phyloP scores from a whole-genome alignment of 2,329 filamentous ascomycete species.

The Alternaria rosae region DNA sequence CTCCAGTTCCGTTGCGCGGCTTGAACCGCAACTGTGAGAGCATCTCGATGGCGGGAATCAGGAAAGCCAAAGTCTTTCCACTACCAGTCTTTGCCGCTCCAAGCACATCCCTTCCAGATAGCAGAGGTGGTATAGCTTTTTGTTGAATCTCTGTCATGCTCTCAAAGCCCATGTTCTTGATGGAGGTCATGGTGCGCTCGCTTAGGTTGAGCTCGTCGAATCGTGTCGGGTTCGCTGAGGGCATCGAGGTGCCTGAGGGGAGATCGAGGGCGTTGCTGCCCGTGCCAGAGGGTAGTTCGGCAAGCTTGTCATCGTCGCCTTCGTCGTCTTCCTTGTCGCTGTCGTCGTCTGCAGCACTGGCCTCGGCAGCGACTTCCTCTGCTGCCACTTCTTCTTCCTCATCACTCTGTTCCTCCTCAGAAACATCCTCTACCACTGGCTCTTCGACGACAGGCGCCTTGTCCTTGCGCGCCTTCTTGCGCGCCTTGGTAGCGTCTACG shows the following conservation, averaged over 20 bases:
- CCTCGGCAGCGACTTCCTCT: slow-evolving; percentile 41
- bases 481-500: slow-evolving; percentile 42
- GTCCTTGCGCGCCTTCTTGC: slow-evolving; percentile 48
- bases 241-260: slow-evolving; percentile 64
- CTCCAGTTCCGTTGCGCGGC: slow-evolving; percentile 83
- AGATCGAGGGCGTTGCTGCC: slow-evolving; percentile 52
- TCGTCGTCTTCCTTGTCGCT: slow-evolving; percentile 39
- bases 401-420: slow-evolving; percentile 45
- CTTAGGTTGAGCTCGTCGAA: slow-evolving; percentile 87
- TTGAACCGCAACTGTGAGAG: slow-evolving; percentile 90
- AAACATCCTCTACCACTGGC: slow-evolving; percentile 23
- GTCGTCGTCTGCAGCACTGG: slow-evolving; percentile 33
- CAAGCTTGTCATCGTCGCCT: slow-evolving; percentile 26
- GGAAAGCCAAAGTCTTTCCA: slow-evolving; percentile 93
- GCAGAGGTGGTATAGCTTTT: slow-evolving; percentile 82
- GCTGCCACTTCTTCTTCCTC: slow-evolving; percentile 45
- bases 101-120: slow-evolving; percentile 87
- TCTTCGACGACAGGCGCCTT: slow-evolving; percentile 45
- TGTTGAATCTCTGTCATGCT: slow-evolving; percentile 96
- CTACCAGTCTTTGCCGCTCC: slow-evolving; percentile 96
- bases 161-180: slow-evolving; percentile 89
- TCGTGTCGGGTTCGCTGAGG: slow-evolving; percentile 68
- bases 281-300: slow-evolving; percentile 14
- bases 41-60: slow-evolving; percentile 95
- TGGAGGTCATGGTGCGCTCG: slow-evolving; percentile 86